These are phyloP conservation scores for Tetradesmus obliquus DNA, from an alignment of 139 green algal species.

Conservation along the genomic window DNA sequence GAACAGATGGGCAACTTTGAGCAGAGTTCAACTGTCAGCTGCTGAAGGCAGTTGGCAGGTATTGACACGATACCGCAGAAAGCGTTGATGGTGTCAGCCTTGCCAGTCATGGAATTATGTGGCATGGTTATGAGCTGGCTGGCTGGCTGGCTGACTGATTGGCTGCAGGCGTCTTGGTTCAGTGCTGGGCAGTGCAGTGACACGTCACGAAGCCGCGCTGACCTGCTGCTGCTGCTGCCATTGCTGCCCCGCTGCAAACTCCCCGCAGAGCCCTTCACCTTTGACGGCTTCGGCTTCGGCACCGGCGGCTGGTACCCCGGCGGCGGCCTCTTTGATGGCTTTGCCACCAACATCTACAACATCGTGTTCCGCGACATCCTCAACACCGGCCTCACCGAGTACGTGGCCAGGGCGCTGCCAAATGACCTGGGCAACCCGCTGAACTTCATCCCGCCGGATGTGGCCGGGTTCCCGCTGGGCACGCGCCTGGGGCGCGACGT, in stretches of 20 bases:
- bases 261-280: conserved; percentile 34
- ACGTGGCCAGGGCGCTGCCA: neutral
- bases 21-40: neutral
- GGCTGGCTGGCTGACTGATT: neutral
- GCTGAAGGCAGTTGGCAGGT: neutral
- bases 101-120: no score
- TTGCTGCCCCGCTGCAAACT: no score
- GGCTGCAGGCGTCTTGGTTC: no score
- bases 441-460: neutral
- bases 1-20: no score
- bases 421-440: neutral
- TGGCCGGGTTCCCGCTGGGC: neutral
- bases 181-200: no score
- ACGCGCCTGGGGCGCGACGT: neutral
- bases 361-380: conserved; percentile 39
- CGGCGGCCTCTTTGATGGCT: conserved; percentile 1
- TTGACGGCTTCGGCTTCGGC: conserved; percentile 42
- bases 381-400: conserved; percentile 31
- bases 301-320: conserved; percentile 20
- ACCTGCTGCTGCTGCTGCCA: no score
- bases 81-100: no score
- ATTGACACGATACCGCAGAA: neutral
- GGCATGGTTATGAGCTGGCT: neutral
- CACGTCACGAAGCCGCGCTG: no score
- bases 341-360: conserved; percentile 37